Evolutionary conservation across 2,329 filamentous ascomycete species (phyloP).

Genomic region (Fusarium denticulatum): DNA sequence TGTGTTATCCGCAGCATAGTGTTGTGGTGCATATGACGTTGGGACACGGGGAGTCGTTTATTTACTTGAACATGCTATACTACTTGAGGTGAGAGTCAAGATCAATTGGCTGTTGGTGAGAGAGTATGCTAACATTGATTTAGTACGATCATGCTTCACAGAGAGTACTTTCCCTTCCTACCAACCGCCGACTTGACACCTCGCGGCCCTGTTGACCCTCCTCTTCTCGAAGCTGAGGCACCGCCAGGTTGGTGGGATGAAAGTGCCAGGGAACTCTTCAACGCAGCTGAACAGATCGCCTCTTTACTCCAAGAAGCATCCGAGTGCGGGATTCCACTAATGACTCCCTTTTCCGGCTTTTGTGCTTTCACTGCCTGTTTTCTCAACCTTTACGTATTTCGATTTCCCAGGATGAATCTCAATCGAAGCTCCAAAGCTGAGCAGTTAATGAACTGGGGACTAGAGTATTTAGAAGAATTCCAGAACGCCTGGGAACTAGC

Average conservation of each 20-base stretch:
- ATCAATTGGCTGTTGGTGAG: accelerated
- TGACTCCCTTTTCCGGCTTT: conserved; percentile 57
- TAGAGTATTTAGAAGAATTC: conserved; percentile 38
- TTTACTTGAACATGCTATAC: conserved; percentile 56
- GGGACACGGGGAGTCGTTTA: conserved; percentile 54
- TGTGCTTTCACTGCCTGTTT: conserved; percentile 57
- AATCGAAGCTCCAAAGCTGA: conserved; percentile 23
- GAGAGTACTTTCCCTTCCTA: conserved; percentile 57
- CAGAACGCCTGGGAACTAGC: conserved; percentile 38
- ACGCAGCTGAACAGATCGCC: conserved; percentile 49
- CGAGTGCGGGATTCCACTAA: conserved; percentile 49
- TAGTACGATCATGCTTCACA: conserved; percentile 54
- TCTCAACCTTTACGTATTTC: conserved; percentile 52
- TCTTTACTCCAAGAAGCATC: conserved; percentile 50
- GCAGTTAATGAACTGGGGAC: conserved; percentile 31
- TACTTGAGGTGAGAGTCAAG: conserved; percentile 50
- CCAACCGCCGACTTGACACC: conserved; percentile 50
- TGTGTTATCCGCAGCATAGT: conserved; percentile 50
- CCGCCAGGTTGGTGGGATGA: conserved; percentile 54
- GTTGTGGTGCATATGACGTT: conserved; percentile 53
- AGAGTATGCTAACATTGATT: neutral
- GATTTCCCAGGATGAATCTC: conserved; percentile 54
- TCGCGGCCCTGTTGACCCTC: conserved; percentile 52
- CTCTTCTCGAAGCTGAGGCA: conserved; percentile 50
- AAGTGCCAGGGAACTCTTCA: conserved; percentile 50